Evolutionary conservation across 768 basidiomycete species (phyloP).

Genomic region (Leccinum ochraceum): DNA sequence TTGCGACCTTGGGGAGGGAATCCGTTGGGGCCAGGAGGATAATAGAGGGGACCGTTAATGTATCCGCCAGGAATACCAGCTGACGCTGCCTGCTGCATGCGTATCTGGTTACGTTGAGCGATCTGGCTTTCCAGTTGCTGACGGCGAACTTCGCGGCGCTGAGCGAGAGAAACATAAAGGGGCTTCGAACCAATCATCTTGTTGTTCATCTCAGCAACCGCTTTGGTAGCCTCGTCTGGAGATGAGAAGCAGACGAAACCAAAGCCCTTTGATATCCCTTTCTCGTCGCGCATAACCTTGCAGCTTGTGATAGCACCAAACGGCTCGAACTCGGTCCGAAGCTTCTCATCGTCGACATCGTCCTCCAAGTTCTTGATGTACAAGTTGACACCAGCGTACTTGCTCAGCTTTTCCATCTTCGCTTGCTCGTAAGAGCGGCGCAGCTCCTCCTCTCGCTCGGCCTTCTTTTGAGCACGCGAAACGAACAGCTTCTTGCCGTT

Average conservation of each 20-base stretch:
- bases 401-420: constrained; percentile 96
- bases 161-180: constrained; percentile 97
- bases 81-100: constrained; percentile 94
- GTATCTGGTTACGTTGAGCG: constrained; percentile 92
- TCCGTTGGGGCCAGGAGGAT: constrained; percentile 71
- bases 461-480: constrained; percentile 96
- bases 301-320: constrained; percentile 97
- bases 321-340: constrained; percentile 93
- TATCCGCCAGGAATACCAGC: constrained; percentile 70
- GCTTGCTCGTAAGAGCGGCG: constrained; percentile 92
- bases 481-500: constrained; percentile 93
- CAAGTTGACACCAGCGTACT: constrained; percentile 98
- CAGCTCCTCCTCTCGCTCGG: constrained; percentile 96
- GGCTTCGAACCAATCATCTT: constrained; percentile 99
- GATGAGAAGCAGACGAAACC: constrained; percentile 99
- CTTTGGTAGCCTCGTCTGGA: constrained; percentile 98
- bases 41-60: constrained; percentile 59
- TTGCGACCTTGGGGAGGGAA: constrained; percentile 68
- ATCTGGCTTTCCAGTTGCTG: constrained; percentile 99
- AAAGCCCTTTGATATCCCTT: constrained; percentile 90
- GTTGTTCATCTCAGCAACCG: constrained; percentile 99
- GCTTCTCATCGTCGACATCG: constrained; percentile 96
- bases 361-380: constrained; percentile 99
- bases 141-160: constrained; percentile 96
- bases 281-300: constrained; percentile 99